Percentiles rank a stretch among this genome's conserved stretches.
Evolutionary conservation across 2,329 filamentous ascomycete species (phyloP).

Genomic region (Arthrobotrys sinensis): DNA sequence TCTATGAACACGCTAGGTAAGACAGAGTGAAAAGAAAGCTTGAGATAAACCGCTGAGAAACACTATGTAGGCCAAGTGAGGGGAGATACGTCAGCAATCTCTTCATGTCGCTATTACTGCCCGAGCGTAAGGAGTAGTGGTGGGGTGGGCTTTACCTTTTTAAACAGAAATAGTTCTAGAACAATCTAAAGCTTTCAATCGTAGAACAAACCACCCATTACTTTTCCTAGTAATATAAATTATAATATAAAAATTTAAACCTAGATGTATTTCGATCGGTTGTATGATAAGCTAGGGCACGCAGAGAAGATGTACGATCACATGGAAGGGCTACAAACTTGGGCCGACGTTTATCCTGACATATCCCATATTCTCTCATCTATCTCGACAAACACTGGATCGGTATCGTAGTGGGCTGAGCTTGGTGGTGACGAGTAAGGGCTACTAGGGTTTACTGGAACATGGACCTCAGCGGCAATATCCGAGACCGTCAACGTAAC

Average conservation of each 20-base stretch:
- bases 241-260: not conserved
- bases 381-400: constrained; percentile 36
- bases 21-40: constrained; percentile 4
- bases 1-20: constrained; percentile 1
- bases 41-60: constrained; percentile 12
- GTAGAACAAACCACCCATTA: not conserved
- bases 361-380: constrained; percentile 39
- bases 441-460: constrained; percentile 45
- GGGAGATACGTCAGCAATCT: constrained; percentile 5
- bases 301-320: not conserved
- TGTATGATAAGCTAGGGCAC: not conserved
- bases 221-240: not conserved
- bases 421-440: constrained; percentile 58
- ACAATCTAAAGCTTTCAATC: not conserved
- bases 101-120: not conserved
- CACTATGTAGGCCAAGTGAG: constrained; percentile 1
- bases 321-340: not conserved
- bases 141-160: constrained; percentile 8
- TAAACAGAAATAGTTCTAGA: constrained; percentile 9
- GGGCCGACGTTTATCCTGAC: not conserved
- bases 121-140: not conserved
- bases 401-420: constrained; percentile 33
- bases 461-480: constrained; percentile 57
- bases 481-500: constrained; percentile 51
- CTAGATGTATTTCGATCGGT: not conserved